phyloP scores from a whole-genome alignment of 2,329 filamentous ascomycete species.

The Madurella mycetomatis region DNA sequence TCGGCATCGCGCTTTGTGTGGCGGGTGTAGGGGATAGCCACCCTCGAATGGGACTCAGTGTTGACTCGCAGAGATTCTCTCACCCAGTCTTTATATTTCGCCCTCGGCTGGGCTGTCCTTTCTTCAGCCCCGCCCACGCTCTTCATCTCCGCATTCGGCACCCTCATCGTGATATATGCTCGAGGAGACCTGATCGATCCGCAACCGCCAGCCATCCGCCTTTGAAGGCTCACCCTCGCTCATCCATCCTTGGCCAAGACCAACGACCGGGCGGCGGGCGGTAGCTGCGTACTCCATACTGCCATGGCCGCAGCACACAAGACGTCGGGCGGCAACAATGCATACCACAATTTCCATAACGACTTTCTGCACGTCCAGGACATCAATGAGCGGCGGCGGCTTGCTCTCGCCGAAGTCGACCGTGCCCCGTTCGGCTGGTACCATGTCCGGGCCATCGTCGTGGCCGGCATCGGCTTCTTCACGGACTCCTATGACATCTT shows the following conservation, averaged over 20 bases:
- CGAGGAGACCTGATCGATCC: too few relatives aligned
- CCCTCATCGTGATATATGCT: too few relatives aligned
- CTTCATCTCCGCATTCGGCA: too few relatives aligned
- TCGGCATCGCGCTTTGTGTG: too few relatives aligned
- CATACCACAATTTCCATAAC: conserved; percentile 69
- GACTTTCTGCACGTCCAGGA: conserved; percentile 53
- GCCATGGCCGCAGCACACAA: conserved; percentile 30
- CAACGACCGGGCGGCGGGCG: background rate
- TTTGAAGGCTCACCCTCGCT: background rate
- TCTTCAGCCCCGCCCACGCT: too few relatives aligned
- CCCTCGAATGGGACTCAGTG: too few relatives aligned
- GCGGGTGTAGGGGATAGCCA: too few relatives aligned
- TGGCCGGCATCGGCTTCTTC: conserved; percentile 84
- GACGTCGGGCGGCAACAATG: conserved; percentile 62
- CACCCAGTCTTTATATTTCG: too few relatives aligned
- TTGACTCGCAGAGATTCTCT: too few relatives aligned
- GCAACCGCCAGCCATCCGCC: too few relatives aligned
- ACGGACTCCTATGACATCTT: conserved; percentile 72
- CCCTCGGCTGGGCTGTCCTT: too few relatives aligned
- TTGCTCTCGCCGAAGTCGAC: conserved; percentile 77
- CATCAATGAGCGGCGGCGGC: conserved; percentile 71
- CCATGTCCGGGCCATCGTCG: conserved; percentile 70
- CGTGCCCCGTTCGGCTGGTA: conserved; percentile 81
- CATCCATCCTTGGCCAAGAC: background rate
- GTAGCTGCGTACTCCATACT: background rate